Evolutionary conservation across 2,329 filamentous ascomycete genomes (phyloP).

Genomic region (Ophiosphaerella narmari): DNA sequence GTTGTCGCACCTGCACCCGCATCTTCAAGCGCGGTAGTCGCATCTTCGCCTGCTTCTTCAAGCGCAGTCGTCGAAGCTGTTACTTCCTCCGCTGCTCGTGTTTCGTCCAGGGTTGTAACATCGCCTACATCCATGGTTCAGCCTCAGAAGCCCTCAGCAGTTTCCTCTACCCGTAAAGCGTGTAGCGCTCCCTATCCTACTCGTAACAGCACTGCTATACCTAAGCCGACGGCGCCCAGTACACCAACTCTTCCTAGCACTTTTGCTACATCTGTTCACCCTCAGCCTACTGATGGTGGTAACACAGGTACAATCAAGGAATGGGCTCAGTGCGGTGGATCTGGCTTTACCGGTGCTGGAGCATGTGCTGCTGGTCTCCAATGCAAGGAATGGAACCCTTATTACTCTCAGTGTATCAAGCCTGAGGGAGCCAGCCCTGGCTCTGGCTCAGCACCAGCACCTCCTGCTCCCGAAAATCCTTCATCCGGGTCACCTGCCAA

Average conservation of each 20-base stretch:
- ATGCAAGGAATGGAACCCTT: constrained; percentile 50
- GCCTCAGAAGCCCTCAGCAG: background rate
- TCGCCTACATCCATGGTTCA: background rate
- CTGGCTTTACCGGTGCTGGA: constrained; percentile 46
- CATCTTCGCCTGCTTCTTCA: background rate
- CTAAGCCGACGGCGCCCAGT: background rate
- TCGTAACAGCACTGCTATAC: constrained; percentile 9
- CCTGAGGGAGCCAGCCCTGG: constrained; percentile 13
- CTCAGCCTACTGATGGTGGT: constrained; percentile 21
- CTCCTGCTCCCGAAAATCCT: background rate
- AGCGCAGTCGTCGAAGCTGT: constrained; percentile 12
- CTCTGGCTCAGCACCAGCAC: constrained; percentile 11
- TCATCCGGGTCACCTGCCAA: background rate
- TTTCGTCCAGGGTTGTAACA: background rate
- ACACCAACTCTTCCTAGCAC: constrained; percentile 17
- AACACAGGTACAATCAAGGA: constrained; percentile 18
- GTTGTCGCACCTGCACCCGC: constrained; percentile 11
- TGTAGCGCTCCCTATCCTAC: constrained; percentile 9
- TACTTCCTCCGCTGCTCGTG: constrained; percentile 3
- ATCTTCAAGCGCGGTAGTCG: background rate
- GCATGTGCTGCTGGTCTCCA: constrained; percentile 46
- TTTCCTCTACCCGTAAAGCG: constrained; percentile 2
- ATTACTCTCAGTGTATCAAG: constrained; percentile 52
- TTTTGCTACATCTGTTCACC: constrained; percentile 27
- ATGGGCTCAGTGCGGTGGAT: constrained; percentile 51